Evolutionary conservation across 768 basidiomycete genomes (phyloP).

Genomic region (Xerocomus brunneocitrinus): DNA sequence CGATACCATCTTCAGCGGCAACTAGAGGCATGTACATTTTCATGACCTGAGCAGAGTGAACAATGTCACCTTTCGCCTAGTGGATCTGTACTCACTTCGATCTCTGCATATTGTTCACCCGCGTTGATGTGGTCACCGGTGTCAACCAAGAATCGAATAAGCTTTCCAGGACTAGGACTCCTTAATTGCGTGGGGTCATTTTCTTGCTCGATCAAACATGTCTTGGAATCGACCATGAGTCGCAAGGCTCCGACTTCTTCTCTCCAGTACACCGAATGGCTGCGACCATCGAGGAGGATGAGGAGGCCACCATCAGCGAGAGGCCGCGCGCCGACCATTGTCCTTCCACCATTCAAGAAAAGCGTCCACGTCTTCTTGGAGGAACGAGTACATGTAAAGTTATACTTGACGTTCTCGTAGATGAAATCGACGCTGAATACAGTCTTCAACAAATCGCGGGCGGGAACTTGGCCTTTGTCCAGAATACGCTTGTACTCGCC

Average conservation of each 20-base stretch:
- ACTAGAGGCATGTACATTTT: slow-evolving; percentile 99
- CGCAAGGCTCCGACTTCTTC: slow-evolving; percentile 94
- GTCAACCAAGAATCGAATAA: slow-evolving; percentile 91
- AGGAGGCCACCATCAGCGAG: slow-evolving; percentile 94
- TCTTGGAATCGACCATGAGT: slow-evolving; percentile 95
- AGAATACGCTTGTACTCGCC: slow-evolving; percentile 91
- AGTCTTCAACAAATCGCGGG: slow-evolving; percentile 91
- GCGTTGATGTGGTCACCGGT: slow-evolving; percentile 97
- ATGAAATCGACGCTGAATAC: slow-evolving; percentile 97
- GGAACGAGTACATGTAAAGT: slow-evolving; percentile 91
- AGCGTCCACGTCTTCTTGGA: slow-evolving; percentile 88
- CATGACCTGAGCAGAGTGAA: slow-evolving; percentile 61
- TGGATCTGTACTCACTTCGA: slow-evolving; percentile 61
- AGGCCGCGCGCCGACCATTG: slow-evolving; percentile 86
- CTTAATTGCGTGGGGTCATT: slow-evolving; percentile 97
- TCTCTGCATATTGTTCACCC: slow-evolving; percentile 96
- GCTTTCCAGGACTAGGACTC: slow-evolving; percentile 94
- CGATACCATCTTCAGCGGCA: slow-evolving; percentile 88
- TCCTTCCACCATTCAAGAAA: slow-evolving; percentile 93
- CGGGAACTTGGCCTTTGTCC: slow-evolving; percentile 97
- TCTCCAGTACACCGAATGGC: slow-evolving; percentile 96
- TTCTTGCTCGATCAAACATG: slow-evolving; percentile 98
- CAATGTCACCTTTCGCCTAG: neutral
- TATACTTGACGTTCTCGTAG: slow-evolving; percentile 92
- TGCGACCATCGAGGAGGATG: slow-evolving; percentile 85